phyloP scores from a whole-genome alignment of 805 yeast genomes.

The Wickerhamiella nectarea region DNA sequence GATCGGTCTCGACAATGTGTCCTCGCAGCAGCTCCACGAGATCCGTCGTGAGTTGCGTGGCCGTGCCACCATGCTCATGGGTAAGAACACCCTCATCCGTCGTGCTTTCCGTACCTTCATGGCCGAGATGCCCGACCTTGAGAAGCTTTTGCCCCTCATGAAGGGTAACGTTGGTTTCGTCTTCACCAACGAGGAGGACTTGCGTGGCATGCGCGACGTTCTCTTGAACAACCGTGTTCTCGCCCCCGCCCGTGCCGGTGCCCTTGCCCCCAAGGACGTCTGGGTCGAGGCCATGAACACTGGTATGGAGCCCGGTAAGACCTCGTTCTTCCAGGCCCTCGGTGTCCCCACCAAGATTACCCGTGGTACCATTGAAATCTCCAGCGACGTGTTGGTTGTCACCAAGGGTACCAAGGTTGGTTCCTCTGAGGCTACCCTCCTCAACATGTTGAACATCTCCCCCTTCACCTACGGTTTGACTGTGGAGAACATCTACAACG shows the following conservation, averaged over 20 bases:
- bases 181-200: conserved; percentile 88
- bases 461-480: conserved; percentile 99
- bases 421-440: conserved; percentile 96
- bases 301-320: conserved; percentile 99
- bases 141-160: conserved; percentile 86
- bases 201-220: conserved; percentile 81
- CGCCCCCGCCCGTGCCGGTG: conserved; percentile 99
- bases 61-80: conserved; percentile 93
- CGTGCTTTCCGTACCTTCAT: conserved; percentile 97
- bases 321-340: conserved; percentile 99
- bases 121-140: conserved; percentile 87
- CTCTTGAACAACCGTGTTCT: conserved; percentile 90
- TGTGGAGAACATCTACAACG: conserved; percentile 93
- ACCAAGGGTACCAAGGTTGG: conserved; percentile 80
- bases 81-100: conserved; percentile 99
- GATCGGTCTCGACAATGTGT: conserved; percentile 99
- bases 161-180: conserved; percentile 99
- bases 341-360: conserved; percentile 99
- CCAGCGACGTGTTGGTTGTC: conserved; percentile 91
- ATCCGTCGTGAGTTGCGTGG: conserved; percentile 94
- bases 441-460: conserved; percentile 99
- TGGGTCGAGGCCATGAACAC: conserved; percentile 99
- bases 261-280: conserved; percentile 95
- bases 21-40: conserved; percentile 99
- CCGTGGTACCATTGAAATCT: conserved; percentile 99